Base-by-base conservation (phyloP, 2,329 filamentous ascomycete species). In the Diaporthe helianthi region DNA sequence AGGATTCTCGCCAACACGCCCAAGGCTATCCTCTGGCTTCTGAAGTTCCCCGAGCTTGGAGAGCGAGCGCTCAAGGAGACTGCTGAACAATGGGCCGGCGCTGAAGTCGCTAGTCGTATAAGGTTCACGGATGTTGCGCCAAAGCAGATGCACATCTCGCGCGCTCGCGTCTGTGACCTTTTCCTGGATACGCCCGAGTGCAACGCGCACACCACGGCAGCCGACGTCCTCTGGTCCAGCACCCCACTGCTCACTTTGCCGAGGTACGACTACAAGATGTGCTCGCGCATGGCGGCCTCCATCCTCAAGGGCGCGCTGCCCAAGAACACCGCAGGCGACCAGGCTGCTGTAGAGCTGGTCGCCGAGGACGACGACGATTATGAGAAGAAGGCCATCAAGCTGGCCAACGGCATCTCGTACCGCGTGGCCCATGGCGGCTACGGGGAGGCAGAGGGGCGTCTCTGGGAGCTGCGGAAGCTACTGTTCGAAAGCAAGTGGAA, bases 171-270 rank as follows among this genome's bases (percentile, higher is more conserved):
- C 33, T 95, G 95, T 77, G 96, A 99, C 80, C 84, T 99, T 8
- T 98, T 99, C 77, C 87, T 99, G 17, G 96, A 99, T 80, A 99
- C 96, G 0, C 94, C 96, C 1, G 96, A 99, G 80, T 99, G 96
- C 81, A 99, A 99, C 77, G 96, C 94, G 1, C 96, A 99, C 79
- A 99, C 96, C 1, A 99, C 96, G 1, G 96, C 96, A 2, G 97
- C 96, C 15, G 96, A 99, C 76, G 92, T 98, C 1, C 84, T 99
- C 8, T 99, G 96, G 96, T 97, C 93, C 65, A 97, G 94, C 74
- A 98, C 96, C 0, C 96, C 96, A 6, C 83, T 99, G 26, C 84
- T 99, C 33, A 99, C 96, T 0, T 85, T 96, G 36, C 94, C 96
- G 13, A 89, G 96, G 44, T 98, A 98, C 79, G 88, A 92, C 63